These are phyloP conservation scores for Xylaria sp. DNA, from an alignment of 2,329 filamentous ascomycete species.

Conservation along the genomic window DNA sequence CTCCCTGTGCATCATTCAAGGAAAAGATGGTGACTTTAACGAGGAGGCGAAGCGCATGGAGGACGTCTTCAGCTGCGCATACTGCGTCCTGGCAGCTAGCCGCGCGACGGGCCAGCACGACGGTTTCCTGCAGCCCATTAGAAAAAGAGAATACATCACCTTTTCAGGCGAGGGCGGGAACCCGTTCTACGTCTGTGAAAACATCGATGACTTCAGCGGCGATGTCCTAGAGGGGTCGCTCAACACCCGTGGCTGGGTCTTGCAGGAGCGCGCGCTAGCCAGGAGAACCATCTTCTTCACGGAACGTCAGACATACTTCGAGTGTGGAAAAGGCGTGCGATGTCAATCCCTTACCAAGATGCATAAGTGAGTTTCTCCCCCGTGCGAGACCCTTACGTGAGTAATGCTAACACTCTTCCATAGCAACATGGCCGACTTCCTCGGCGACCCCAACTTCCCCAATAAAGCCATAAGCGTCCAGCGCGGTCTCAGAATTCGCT, in stretches of 20 bases:
- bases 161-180: slow-evolving; percentile 2
- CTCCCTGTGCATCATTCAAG: slow-evolving; percentile 37
- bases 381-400: no score
- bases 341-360: slow-evolving; percentile 51
- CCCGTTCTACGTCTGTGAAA: slow-evolving; percentile 45
- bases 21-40: slow-evolving; percentile 40
- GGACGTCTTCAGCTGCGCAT: slow-evolving; percentile 44
- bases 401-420: neutral
- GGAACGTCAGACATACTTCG: slow-evolving; percentile 52
- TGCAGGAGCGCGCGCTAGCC: slow-evolving; percentile 53
- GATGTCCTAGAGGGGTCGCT: slow-evolving; percentile 49
- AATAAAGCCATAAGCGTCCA: slow-evolving; percentile 16
- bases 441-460: slow-evolving; percentile 47
- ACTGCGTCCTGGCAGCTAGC: slow-evolving; percentile 45
- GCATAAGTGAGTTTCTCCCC: slow-evolving; percentile 48
- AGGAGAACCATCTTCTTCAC: slow-evolving; percentile 54
- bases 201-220: slow-evolving; percentile 50
- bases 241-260: slow-evolving; percentile 53
- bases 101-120: slow-evolving; percentile 26
- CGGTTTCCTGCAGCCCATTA: slow-evolving; percentile 42
- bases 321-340: slow-evolving; percentile 51
- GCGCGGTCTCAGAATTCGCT: slow-evolving; percentile 24
- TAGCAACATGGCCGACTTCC: slow-evolving; percentile 44
- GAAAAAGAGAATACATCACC: slow-evolving; percentile 10
- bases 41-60: slow-evolving; percentile 45